Base-by-base conservation (phyloP, 106 monocot species). In the Dioscorea dumetorum region DNA sequence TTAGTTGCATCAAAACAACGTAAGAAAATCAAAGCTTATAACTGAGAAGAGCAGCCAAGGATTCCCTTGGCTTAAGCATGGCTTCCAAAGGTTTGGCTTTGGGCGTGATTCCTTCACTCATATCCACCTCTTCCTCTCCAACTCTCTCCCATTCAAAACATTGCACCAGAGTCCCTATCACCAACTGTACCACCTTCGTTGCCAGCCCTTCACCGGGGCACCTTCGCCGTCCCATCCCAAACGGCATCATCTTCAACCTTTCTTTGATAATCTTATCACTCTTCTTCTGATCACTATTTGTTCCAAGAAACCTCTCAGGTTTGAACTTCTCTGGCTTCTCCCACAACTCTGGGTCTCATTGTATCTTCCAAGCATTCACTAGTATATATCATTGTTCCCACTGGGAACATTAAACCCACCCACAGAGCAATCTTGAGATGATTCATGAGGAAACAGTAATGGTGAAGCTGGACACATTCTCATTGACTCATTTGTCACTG, bases 141-240 rank as follows among this genome's bases (percentile, higher is more conserved):
- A 64, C 31, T 22, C 58, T 69, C 33, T 58, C 20, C 69, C 69
- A 69, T 32, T 69, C 69, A 33, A 57, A 69, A n/a, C 69, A 69
- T 57, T 69, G 69, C 15, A 69, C 9, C 69, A 69, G 21, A 17
- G 31, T 34, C 32, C 57, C 69, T 19, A 69, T n/a, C 50, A 20
- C 53, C 57, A 69, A 41, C 2, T 19, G 23, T 5, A 69, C 32
- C 28, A 57, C 32, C 2, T 14, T 12, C 32, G 4, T 12, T 5
- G 69, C 69, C 7, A 69, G 33, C 32, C 33, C 69, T 34, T 69
- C 69, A 2, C 69, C 69, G 0, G 74, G 60, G n/a, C 74, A 74
- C 34, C 60, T 74, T 48, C 74, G 66, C 58, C 74, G 66, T 48
- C 74, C 74, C 49, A 67, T 58, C 21, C 74, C 74, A 31, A 74